Conservation (phyloP, 495 filamentous ascomycete genomes). For the Hypoxylon lienhwacheense region DNA sequence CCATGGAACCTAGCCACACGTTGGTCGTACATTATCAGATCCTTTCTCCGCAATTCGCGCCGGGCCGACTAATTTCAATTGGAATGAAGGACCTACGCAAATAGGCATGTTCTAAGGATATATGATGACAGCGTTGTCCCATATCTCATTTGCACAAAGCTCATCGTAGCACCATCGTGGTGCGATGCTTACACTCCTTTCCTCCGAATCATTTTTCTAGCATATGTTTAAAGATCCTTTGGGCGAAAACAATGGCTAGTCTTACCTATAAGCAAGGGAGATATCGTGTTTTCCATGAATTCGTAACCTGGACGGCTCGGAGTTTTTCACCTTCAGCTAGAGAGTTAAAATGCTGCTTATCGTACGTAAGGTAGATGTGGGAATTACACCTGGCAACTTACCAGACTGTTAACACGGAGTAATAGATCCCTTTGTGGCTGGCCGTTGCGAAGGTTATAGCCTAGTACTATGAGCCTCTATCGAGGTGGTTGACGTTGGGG, state of each 20-base stretch:
- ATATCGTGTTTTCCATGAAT: neutral
- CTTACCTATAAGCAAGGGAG: neutral
- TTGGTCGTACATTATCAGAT: constrained; percentile 1
- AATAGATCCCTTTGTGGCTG: constrained; percentile 1
- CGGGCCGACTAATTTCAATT: constrained; percentile 10
- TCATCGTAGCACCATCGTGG: constrained; percentile 2
- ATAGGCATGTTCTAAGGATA: no score
- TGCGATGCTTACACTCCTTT: constrained; percentile 14
- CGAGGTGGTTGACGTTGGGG: no score
- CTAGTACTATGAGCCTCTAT: no score
- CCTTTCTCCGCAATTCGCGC: constrained; percentile 14
- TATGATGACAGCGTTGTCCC: no score
- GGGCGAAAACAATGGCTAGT: no score
- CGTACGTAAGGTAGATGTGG: no score
- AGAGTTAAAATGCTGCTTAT: no score
- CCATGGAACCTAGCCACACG: no score
- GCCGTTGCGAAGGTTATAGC: neutral
- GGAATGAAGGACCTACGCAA: neutral
- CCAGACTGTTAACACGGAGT: constrained; percentile 13
- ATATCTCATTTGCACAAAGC: no score
- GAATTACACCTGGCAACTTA: neutral
- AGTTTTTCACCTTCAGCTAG: constrained; percentile 21
- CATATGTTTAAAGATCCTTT: no score
- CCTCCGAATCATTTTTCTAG: no score
- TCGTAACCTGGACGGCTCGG: constrained; percentile 6